Percentiles rank a stretch among this genome's conserved stretches.
Conservation (phyloP, 192 early-diverging fungal genomes). For the Gorgonomyces haynaldii region DNA sequence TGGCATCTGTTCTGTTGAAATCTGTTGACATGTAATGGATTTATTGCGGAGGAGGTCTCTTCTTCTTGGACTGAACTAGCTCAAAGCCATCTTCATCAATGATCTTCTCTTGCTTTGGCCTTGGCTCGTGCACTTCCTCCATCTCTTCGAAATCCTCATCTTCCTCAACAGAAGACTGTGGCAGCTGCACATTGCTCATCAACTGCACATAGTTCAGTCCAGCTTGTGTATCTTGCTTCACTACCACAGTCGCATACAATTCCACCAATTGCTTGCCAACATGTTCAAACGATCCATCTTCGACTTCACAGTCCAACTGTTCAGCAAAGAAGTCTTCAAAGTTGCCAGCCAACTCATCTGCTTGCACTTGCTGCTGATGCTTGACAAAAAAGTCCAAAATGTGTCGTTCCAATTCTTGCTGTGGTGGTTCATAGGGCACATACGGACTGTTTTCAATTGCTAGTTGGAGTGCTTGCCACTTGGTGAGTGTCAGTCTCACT, state of each 20-base stretch:
- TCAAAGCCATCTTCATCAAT: constrained; percentile 45
- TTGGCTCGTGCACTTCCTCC: constrained; percentile 6
- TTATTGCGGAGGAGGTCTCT: no score
- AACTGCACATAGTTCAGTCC: neutral
- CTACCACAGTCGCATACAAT: constrained; percentile 1
- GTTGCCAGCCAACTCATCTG: constrained; percentile 35
- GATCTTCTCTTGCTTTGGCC: no score
- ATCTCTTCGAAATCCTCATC: constrained; percentile 2
- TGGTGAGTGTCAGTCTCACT: constrained; percentile 20
- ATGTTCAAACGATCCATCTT: constrained; percentile 13
- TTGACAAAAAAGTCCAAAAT: constrained; percentile 27
- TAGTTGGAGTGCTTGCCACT: constrained; percentile 43
- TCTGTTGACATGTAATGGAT: no score
- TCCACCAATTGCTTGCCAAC: constrained; percentile 9
- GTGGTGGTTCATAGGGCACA: neutral
- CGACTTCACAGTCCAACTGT: constrained; percentile 9
- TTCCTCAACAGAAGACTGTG: constrained; percentile 13
- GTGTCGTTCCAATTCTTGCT: constrained; percentile 17
- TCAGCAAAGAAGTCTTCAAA: constrained; percentile 34
- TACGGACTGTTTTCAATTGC: constrained; percentile 20
- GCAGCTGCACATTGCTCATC: neutral
- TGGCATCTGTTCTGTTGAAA: no score
- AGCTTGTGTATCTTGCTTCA: neutral
- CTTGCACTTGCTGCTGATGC: constrained; percentile 20
- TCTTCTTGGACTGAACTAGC: constrained; percentile 23